Base-by-base conservation (phyloP, 2,329 filamentous ascomycete species). In the Sclerotinia sclerotiorum region DNA sequence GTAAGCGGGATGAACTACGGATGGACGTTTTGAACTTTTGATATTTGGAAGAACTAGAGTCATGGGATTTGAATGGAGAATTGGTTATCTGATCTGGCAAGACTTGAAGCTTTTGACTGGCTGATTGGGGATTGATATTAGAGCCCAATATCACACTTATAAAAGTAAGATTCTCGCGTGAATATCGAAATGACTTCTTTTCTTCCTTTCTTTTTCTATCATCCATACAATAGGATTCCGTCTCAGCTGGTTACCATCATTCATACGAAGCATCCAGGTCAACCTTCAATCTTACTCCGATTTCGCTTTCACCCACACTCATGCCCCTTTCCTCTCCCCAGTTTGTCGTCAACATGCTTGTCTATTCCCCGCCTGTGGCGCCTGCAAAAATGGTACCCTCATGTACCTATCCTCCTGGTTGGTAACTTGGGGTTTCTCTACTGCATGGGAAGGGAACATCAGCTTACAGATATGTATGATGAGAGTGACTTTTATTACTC, bases 341-440 rank as follows among this genome's bases (percentile, higher is more conserved):
- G 42, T 21, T 49, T 66, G 42, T 42, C 64, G 42, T 66, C 64
- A 66, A 58, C 64, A 66, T 66, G 63, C 63, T 58, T 65, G 63
- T 58, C 39, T 29, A 19, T 42, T 46, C 29, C 46, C 60, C 60
- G 60, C 60, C 29, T 56, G 42, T 48, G 52, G 52, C 63, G 42
- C 42, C 35, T 58, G 63, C 63, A 39, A 66, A 49, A 56, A 56
- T 27, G 44, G 27, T 48, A 35, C 27, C 57, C 32, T 39, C 48
- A 58, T 39, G 51, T 32, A 27, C 19, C 29, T 55, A 56, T 56
- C 54, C 29, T 56, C 29, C 54, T 56, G 5, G 29, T 35, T 56
- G 54, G 54, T 35, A 56, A 13, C 32, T 6, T 39, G 54, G 32
- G 54, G 29, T 27, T 56, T 5, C 54, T 56, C 19, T 32, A 21